phyloP scores from a whole-genome alignment of 345 rosid genomes.

The Arabis hirsuta region DNA sequence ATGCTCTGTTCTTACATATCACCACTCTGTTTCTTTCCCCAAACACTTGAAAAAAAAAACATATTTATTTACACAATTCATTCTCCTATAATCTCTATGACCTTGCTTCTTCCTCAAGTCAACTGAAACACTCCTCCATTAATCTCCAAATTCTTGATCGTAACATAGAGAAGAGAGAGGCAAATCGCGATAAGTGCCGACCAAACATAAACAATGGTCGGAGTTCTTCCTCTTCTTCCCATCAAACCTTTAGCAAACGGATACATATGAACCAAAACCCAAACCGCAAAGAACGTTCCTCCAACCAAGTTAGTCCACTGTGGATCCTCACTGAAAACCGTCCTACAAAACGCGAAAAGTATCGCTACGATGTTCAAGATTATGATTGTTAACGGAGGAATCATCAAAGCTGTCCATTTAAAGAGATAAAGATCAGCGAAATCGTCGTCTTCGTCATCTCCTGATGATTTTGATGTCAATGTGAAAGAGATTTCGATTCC shows the following conservation, averaged over 20 bases:
- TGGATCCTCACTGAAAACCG: conserved; percentile 55
- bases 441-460: conserved; percentile 68
- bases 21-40: too few relatives aligned
- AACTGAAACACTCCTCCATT: conserved; percentile 63
- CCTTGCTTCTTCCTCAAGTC: background rate
- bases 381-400: conserved; percentile 77
- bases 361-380: conserved; percentile 75
- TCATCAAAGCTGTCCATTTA: conserved; percentile 83
- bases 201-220: conserved; percentile 77
- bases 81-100: too few relatives aligned
- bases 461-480: conserved; percentile 68
- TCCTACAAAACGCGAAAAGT: conserved; percentile 58
- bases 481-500: conserved; percentile 86
- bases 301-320: conserved; percentile 72
- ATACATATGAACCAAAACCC: conserved; percentile 83
- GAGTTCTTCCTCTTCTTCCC: conserved; percentile 78
- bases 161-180: conserved; percentile 76
- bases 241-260: conserved; percentile 84
- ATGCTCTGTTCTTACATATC: too few relatives aligned
- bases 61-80: too few relatives aligned
- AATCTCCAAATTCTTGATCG: conserved; percentile 57
- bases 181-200: conserved; percentile 74
- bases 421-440: conserved; percentile 70
- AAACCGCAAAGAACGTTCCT: conserved; percentile 79
- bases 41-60: too few relatives aligned